Evolutionary conservation across 2,329 filamentous ascomycete species (phyloP).

Genomic region (Alternaria brassicae): DNA sequence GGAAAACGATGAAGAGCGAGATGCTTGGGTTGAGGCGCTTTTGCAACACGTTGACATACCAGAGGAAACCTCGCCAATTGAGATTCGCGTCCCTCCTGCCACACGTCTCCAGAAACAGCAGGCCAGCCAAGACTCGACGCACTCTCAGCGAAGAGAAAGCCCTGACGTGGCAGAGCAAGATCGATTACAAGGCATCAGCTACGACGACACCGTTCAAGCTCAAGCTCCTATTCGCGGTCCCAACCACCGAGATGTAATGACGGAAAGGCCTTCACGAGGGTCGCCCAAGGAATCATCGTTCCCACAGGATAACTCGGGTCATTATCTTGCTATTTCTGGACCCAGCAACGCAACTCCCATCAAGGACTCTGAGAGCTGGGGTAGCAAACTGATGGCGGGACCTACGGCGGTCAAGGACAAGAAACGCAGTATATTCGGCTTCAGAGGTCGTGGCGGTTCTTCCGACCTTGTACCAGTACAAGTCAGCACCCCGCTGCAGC

Average conservation of each 20-base stretch:
- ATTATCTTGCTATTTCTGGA: constrained; percentile 71
- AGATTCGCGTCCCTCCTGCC: constrained; percentile 54
- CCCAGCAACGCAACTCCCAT: constrained; percentile 87
- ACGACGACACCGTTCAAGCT: constrained; percentile 64
- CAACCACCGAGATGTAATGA: constrained; percentile 38
- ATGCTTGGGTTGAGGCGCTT: constrained; percentile 90
- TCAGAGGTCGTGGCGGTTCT: constrained; percentile 70
- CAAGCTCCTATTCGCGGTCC: constrained; percentile 63
- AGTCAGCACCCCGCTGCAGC: constrained; percentile 24
- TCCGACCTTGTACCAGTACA: constrained; percentile 63
- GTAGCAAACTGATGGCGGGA: constrained; percentile 65
- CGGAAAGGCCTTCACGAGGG: constrained; percentile 25
- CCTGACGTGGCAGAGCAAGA: constrained; percentile 46
- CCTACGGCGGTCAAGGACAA: constrained; percentile 74
- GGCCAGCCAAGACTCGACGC: constrained; percentile 37
- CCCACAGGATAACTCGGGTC: constrained; percentile 36
- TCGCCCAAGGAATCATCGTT: constrained; percentile 48
- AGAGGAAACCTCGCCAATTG: constrained; percentile 47
- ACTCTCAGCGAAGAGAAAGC: constrained; percentile 47
- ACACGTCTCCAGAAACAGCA: constrained; percentile 53
- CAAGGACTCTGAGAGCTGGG: constrained; percentile 82
- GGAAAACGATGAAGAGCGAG: constrained; percentile 90
- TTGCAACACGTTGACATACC: constrained; percentile 87
- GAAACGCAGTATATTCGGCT: constrained; percentile 74
- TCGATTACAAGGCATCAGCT: constrained; percentile 59